Percentiles rank a stretch among this genome's conserved stretches.
Conservation (phyloP, 2,329 filamentous ascomycete species). For the Neonectria neomacrospora region DNA sequence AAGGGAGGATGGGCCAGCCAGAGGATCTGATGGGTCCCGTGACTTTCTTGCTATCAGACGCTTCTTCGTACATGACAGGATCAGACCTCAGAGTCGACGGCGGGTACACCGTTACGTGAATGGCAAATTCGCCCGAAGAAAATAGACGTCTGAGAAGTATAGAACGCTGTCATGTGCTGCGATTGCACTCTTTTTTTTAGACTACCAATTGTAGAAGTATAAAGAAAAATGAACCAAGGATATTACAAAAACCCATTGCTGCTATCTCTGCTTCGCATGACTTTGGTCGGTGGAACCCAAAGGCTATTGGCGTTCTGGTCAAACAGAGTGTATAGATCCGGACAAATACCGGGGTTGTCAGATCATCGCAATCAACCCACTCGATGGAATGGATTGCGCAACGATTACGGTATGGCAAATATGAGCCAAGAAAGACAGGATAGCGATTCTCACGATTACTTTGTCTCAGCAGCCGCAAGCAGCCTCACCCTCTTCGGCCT, state of each 20-base stretch:
- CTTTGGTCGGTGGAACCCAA: too few relatives aligned
- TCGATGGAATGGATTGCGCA: too few relatives aligned
- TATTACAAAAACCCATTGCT: background rate
- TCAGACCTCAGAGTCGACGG: slow-evolving; percentile 85
- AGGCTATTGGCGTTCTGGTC: too few relatives aligned
- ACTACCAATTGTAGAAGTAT: background rate
- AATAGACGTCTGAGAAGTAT: background rate
- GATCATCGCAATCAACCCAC: too few relatives aligned
- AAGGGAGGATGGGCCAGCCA: slow-evolving; percentile 91
- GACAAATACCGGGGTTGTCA: background rate
- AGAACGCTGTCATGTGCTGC: background rate
- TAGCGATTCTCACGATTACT: background rate
- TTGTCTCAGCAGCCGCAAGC: background rate
- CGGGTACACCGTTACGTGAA: slow-evolving; percentile 73
- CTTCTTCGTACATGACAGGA: slow-evolving; percentile 75
- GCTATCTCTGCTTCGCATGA: too few relatives aligned
- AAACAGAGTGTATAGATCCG: too few relatives aligned
- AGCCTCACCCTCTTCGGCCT: background rate
- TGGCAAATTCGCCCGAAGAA: background rate
- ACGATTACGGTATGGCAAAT: too few relatives aligned
- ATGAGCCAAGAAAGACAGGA: background rate
- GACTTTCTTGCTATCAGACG: slow-evolving; percentile 84
- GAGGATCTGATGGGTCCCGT: slow-evolving; percentile 94
- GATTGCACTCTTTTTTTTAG: background rate
- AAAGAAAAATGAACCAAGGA: background rate